Base-by-base conservation (phyloP, 2,329 filamentous ascomycete species). In the Aspergillus sclerotialis region DNA sequence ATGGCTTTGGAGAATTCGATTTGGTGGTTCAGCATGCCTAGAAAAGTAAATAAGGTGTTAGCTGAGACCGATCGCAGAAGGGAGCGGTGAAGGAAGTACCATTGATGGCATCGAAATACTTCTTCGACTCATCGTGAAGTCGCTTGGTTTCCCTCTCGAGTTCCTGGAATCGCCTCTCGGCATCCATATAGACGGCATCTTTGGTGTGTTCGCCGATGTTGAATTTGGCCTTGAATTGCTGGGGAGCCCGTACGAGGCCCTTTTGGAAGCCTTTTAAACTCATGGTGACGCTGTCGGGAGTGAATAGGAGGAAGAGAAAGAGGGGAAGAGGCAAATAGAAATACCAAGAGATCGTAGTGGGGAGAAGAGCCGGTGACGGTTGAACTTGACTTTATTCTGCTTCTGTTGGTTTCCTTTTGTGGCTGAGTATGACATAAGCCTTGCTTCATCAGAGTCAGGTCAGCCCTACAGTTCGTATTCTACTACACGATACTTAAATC, bases 1-100 rank as follows among this genome's bases (percentile, higher is more conserved):
- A 94, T 90, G 47, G 89, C 86, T 67, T 94, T 80, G 51, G 90
- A 94, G 69, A 98, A 98, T 60, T 94, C 90, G 65, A 98, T 96
- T 69, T 98, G 92, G 67, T 96, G 89, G 57, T 72, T 78, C 53
- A 98, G 76, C 92, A 98, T 98, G 72, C 84, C 75, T 79, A 43
- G 13, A 27, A 14, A n/a, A n/a, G 25, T 6, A 18, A 17, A 25
- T 23, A 18, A 17, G 19, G 37, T 18, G 42, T 36, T 30, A 24
- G 32, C 14, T 25, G 11, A 12, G 17, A 31, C 23, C 11, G 18
- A 10, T 13, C 13, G 24, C 14, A 30, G 17, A 28, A 36, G 30
- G 19, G 33, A 18, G 15, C 13, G 10, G 10, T 13, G 13, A 13
- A 9, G 15, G 3, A 27, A n/a, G 59, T 58, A 79, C 76, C 85